phyloP scores from a whole-genome alignment of 83 land plant species.

The Diphasiastrum complanatum region DNA sequence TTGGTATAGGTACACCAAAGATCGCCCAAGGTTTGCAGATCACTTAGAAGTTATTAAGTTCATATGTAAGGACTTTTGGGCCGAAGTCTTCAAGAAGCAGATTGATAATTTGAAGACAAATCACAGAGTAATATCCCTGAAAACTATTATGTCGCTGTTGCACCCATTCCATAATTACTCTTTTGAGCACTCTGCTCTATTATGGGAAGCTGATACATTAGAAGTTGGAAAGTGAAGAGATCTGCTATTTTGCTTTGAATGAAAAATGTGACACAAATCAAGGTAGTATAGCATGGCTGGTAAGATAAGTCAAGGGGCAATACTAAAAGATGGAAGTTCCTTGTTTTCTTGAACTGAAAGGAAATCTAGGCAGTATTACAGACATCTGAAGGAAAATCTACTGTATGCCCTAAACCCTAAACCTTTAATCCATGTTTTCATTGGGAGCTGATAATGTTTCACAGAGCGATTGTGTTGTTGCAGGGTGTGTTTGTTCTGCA shows the following conservation, averaged over 20 bases:
- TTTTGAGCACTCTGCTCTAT: too few species aligned
- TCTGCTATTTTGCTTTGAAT: neutral
- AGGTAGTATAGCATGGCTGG: constrained; percentile 8
- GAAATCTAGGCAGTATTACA: too few species aligned
- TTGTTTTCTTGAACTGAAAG: too few species aligned
- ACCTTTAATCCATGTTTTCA: too few species aligned
- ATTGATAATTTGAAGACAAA: constrained; percentile 94
- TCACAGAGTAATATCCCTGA: constrained; percentile 81
- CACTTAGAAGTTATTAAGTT: constrained; percentile 94
- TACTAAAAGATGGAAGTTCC: too few species aligned
- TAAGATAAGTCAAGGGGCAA: too few species aligned
- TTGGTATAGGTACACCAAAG: constrained; percentile 68
- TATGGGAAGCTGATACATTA: neutral
- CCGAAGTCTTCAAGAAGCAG: constrained; percentile 93
- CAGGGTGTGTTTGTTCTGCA: constrained; percentile 96
- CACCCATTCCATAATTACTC: too few species aligned
- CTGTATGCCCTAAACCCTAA: too few species aligned
- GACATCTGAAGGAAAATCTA: too few species aligned
- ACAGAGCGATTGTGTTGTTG: too few species aligned
- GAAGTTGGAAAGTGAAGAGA: neutral
- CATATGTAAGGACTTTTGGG: constrained; percentile 96
- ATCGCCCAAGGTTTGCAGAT: constrained; percentile 77
- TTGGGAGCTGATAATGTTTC: too few species aligned
- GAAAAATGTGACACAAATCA: neutral
- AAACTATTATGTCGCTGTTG: too few species aligned